Conservation (phyloP, 2,329 filamentous ascomycete genomes). For the Nemania serpens region DNA sequence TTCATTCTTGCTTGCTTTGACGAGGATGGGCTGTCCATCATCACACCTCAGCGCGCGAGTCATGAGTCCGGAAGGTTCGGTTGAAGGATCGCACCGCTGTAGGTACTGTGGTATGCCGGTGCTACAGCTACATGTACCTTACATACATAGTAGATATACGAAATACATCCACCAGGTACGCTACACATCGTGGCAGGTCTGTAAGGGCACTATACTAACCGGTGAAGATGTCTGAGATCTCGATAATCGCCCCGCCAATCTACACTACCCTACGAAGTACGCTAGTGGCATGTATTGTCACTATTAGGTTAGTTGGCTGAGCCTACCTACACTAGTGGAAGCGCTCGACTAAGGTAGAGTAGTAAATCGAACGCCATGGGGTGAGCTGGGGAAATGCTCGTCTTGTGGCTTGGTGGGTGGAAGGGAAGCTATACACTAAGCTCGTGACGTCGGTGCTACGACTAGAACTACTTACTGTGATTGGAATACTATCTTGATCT, state of each 20-base stretch:
- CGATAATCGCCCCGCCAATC: slow-evolving; percentile 25
- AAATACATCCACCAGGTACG: neutral
- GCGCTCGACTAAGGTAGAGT: neutral
- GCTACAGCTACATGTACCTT: too few species aligned
- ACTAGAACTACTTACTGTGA: neutral
- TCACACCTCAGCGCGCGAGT: slow-evolving; percentile 5
- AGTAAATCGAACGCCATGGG: slow-evolving; percentile 13
- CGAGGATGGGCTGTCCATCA: neutral
- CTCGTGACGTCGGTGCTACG: neutral
- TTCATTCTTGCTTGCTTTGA: slow-evolving; percentile 1
- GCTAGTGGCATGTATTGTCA: neutral
- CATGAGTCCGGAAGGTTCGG: neutral
- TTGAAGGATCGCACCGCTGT: slow-evolving; percentile 12
- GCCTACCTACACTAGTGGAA: neutral
- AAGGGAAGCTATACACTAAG: neutral
- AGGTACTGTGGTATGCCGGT: neutral
- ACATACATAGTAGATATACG: too few species aligned
- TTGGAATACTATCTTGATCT: too few species aligned
- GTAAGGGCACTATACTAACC: slow-evolving; percentile 23
- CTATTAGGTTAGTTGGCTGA: neutral
- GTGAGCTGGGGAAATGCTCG: slow-evolving; percentile 6
- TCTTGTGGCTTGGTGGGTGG: neutral
- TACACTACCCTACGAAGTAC: neutral
- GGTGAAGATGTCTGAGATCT: slow-evolving; percentile 27
- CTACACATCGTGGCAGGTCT: slow-evolving; percentile 12